These are phyloP conservation scores for Boletellus emodensis DNA, from an alignment of 768 basidiomycete species.

Conservation along the genomic window DNA sequence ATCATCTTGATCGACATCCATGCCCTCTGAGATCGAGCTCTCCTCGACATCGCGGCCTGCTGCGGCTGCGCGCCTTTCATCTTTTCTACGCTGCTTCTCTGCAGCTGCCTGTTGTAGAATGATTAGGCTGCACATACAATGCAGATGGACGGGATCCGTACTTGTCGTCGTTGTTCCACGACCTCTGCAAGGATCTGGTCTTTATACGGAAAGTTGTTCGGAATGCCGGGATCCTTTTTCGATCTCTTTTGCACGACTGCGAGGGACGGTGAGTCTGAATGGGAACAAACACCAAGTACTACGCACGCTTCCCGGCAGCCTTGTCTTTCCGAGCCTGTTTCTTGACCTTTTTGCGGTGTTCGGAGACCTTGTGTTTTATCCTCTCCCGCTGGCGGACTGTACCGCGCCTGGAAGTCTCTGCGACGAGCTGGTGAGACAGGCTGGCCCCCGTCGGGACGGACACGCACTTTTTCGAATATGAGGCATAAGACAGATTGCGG, in stretches of 20 bases:
- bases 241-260: slow-evolving; percentile 40
- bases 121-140: background rate
- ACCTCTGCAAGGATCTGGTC: slow-evolving; percentile 91
- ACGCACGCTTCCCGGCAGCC: slow-evolving; percentile 79
- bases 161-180: slow-evolving; percentile 72
- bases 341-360: slow-evolving; percentile 70
- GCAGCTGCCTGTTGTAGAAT: slow-evolving; percentile 58
- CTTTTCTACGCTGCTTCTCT: slow-evolving; percentile 65
- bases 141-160: slow-evolving; percentile 24
- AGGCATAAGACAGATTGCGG: slow-evolving; percentile 45
- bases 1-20: slow-evolving; percentile 28
- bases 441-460: background rate
- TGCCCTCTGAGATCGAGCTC: slow-evolving; percentile 27
- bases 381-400: slow-evolving; percentile 71
- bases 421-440: background rate
- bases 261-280: slow-evolving; percentile 1
- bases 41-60: slow-evolving; percentile 25
- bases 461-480: slow-evolving; percentile 64
- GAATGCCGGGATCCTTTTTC: slow-evolving; percentile 86
- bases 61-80: slow-evolving; percentile 51
- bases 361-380: slow-evolving; percentile 70
- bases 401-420: slow-evolving; percentile 82
- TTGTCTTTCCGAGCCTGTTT: slow-evolving; percentile 72
- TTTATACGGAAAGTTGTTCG: slow-evolving; percentile 91
- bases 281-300: background rate